phyloP scores from a whole-genome alignment of 2,329 filamentous ascomycete species.

The Calycina herbarum region DNA sequence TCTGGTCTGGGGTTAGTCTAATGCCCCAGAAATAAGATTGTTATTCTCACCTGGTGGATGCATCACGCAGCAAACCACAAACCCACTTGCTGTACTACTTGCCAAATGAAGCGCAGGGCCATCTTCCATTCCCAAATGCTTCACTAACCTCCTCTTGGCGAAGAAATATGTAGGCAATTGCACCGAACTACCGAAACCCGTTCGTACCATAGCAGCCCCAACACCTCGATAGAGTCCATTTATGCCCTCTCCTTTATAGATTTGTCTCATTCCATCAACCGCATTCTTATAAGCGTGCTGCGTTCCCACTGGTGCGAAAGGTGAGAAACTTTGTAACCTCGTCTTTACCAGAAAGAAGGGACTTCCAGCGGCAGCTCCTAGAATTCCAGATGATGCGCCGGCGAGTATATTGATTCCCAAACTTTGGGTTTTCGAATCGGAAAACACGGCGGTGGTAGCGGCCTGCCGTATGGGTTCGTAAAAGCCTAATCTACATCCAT shows the following conservation, averaged over 20 bases:
- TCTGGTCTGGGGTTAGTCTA: constrained; percentile 49
- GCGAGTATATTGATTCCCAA: constrained; percentile 92
- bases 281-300: constrained; percentile 91
- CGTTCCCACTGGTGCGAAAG: constrained; percentile 92
- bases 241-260: constrained; percentile 75
- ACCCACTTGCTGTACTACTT: constrained; percentile 86
- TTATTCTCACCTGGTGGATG: constrained; percentile 76
- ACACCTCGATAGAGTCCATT: constrained; percentile 87
- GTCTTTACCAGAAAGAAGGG: constrained; percentile 99
- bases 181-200: constrained; percentile 92
- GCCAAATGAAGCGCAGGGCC: constrained; percentile 85
- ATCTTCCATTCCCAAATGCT: constrained; percentile 85
- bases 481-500: constrained; percentile 94
- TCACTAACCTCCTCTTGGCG: constrained; percentile 81
- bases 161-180: constrained; percentile 98
- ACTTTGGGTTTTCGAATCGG: constrained; percentile 74
- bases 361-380: constrained; percentile 89
- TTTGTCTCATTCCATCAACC: constrained; percentile 76
- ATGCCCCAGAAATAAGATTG: not conserved
- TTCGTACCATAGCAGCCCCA: constrained; percentile 90
- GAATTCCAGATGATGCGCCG: constrained; percentile 82
- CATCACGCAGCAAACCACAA: constrained; percentile 97
- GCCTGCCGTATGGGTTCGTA: constrained; percentile 88
- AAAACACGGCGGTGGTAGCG: constrained; percentile 68
- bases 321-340: constrained; percentile 88